These are phyloP conservation scores for Lasiosphaeria miniovina DNA, from an alignment of 495 filamentous ascomycete genomes.

Conservation along the genomic window DNA sequence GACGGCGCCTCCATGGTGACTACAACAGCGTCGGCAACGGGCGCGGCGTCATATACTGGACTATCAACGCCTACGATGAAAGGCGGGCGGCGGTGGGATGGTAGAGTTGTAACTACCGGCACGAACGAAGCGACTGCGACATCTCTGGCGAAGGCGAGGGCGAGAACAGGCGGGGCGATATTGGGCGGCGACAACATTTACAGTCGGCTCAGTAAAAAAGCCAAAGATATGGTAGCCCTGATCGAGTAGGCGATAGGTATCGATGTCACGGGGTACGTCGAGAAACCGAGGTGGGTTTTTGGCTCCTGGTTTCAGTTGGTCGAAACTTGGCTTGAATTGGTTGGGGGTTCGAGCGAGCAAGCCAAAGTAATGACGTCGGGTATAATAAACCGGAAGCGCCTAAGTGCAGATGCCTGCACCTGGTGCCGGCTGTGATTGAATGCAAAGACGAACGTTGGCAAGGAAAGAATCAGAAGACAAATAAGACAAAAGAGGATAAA, in stretches of 20 bases:
- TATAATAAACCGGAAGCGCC: too few relatives aligned
- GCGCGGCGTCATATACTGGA: constrained; percentile 13
- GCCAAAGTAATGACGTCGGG: too few relatives aligned
- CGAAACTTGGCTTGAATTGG: too few relatives aligned
- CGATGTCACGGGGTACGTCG: too few relatives aligned
- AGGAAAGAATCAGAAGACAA: too few relatives aligned
- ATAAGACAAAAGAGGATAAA: too few relatives aligned
- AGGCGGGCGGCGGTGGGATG: constrained; percentile 17
- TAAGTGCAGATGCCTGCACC: too few relatives aligned
- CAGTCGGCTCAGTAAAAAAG: background rate
- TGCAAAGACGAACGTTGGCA: too few relatives aligned
- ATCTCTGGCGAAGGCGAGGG: constrained; percentile 14
- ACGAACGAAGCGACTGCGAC: constrained; percentile 20
- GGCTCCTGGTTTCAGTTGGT: too few relatives aligned
- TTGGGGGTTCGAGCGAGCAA: too few relatives aligned
- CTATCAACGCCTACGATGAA: constrained; percentile 25
- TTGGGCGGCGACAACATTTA: background rate
- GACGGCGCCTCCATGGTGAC: constrained; percentile 19
- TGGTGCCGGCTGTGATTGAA: too few relatives aligned
- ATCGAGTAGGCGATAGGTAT: background rate
- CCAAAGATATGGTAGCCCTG: background rate
- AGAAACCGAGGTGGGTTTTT: too few relatives aligned
- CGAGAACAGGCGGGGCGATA: constrained; percentile 4
- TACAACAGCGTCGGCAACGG: constrained; percentile 8
- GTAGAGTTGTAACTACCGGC: constrained; percentile 29